Conservation (phyloP, 2,329 filamentous ascomycete genomes). For the Stagonosporopsis vannaccii region DNA sequence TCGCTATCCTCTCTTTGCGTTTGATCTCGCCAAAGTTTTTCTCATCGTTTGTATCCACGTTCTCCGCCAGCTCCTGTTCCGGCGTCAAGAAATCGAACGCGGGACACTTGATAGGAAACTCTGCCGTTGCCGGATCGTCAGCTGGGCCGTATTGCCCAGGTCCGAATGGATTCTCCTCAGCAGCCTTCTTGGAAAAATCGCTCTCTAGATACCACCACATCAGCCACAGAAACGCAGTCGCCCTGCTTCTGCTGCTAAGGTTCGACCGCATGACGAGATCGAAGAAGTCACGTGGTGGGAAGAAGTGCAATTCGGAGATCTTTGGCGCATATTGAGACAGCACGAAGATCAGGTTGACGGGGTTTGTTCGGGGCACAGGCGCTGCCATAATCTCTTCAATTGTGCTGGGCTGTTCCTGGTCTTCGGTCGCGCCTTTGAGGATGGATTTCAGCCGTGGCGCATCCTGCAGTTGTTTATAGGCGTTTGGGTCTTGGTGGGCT, state of each 20-base stretch:
- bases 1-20: constrained; percentile 74
- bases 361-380: constrained; percentile 82
- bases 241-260: constrained; percentile 81
- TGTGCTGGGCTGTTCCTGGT: constrained; percentile 82
- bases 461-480: constrained; percentile 98
- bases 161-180: constrained; percentile 90
- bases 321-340: constrained; percentile 89
- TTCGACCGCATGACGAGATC: constrained; percentile 93
- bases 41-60: constrained; percentile 76
- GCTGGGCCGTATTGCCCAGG: constrained; percentile 51
- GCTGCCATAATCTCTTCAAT: constrained; percentile 80
- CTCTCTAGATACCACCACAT: constrained; percentile 99
- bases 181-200: constrained; percentile 88
- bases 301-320: constrained; percentile 92
- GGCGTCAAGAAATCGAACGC: constrained; percentile 69
- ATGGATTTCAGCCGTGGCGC: constrained; percentile 96
- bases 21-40: constrained; percentile 75
- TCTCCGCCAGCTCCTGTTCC: constrained; percentile 72
- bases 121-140: constrained; percentile 49
- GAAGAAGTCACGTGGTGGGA: constrained; percentile 85
- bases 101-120: constrained; percentile 67
- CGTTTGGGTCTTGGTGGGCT: constrained; percentile 90
- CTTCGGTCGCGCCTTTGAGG: constrained; percentile 93
- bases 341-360: constrained; percentile 96
- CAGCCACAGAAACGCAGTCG: constrained; percentile 91